Conservation (phyloP, 139 green algal genomes). For the Closterium sp. region DNA sequence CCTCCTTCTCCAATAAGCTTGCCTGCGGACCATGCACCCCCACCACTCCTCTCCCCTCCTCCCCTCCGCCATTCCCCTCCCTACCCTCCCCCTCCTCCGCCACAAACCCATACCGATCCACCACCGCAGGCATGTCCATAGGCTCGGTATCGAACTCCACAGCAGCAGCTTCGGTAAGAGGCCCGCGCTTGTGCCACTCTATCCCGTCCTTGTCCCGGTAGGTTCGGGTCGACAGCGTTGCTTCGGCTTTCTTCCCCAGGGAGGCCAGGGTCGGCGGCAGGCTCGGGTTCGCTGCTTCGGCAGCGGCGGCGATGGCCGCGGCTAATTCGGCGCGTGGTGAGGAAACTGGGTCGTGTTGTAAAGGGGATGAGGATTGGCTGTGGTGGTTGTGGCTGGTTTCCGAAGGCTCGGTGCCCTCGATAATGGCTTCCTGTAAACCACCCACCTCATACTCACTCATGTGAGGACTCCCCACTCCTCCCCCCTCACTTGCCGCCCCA, state of each 20-base stretch:
- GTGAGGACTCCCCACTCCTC: neutral
- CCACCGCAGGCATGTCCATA: neutral
- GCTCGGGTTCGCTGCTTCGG: neutral
- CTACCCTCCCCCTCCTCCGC: neutral
- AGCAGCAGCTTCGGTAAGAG: neutral
- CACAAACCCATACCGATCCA: neutral
- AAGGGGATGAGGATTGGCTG: neutral
- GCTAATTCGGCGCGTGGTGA: neutral
- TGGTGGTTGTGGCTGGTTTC: neutral
- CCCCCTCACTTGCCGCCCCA: neutral
- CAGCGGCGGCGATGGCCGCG: neutral
- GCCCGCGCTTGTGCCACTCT: conserved; percentile 1
- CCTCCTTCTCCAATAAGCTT: neutral
- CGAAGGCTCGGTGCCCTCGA: neutral
- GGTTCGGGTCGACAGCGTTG: neutral
- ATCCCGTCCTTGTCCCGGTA: conserved; percentile 10
- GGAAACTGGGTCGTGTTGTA: neutral
- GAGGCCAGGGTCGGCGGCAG: conserved; percentile 4
- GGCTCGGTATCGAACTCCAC: neutral
- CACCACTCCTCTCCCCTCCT: neutral
- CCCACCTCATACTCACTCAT: neutral
- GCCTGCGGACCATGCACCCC: neutral
- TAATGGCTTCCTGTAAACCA: neutral
- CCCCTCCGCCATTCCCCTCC: neutral
- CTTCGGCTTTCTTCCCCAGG: conserved; percentile 1